A percentile compares a stretch with the other conserved stretches of the same genome.
Evolutionary conservation across 768 basidiomycete species (phyloP).

Genomic region (Amanita thiersii): DNA sequence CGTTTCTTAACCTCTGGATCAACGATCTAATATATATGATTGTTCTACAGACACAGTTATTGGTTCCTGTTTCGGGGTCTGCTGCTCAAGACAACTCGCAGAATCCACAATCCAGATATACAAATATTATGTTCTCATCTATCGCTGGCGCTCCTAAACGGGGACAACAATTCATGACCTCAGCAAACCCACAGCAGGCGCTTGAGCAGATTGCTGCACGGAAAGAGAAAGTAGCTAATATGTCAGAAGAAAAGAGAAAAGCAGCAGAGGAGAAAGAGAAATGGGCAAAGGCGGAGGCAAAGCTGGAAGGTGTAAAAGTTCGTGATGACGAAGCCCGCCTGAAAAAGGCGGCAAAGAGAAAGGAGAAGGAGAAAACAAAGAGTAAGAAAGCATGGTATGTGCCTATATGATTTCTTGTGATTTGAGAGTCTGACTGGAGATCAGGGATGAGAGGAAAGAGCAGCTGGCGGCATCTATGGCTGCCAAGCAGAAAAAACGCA

Average conservation of each 20-base stretch:
- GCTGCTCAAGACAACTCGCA: conserved; percentile 18
- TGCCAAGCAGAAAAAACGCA: conserved; percentile 82
- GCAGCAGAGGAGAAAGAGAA: conserved; percentile 73
- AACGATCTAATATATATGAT: background rate
- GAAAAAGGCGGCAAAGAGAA: conserved; percentile 90
- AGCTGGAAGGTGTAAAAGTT: conserved; percentile 87
- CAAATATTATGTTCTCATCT: conserved; percentile 65
- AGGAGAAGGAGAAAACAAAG: conserved; percentile 85
- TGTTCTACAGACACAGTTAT: conserved; percentile 49
- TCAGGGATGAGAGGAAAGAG: conserved; percentile 83
- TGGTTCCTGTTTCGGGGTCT: conserved; percentile 49
- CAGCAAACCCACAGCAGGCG: conserved; percentile 80
- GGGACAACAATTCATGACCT: conserved; percentile 49
- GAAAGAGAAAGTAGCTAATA: conserved; percentile 64
- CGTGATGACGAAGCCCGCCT: conserved; percentile 76
- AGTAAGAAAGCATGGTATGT: conserved; percentile 81
- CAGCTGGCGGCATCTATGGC: conserved; percentile 67
- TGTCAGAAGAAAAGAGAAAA: conserved; percentile 82
- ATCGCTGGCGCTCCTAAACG: conserved; percentile 50
- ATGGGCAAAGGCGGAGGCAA: conserved; percentile 86
- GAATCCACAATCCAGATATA: conserved; percentile 31
- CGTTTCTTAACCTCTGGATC: background rate
- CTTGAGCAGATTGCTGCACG: conserved; percentile 71
- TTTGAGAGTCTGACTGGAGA: background rate
- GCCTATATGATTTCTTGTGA: conserved; percentile 5